A percentile compares a stretch with the other conserved stretches of the same genome.
These are phyloP conservation scores for Aspergillus fructus DNA, from an alignment of 2,329 filamentous ascomycete genomes.

Conservation along the genomic window DNA sequence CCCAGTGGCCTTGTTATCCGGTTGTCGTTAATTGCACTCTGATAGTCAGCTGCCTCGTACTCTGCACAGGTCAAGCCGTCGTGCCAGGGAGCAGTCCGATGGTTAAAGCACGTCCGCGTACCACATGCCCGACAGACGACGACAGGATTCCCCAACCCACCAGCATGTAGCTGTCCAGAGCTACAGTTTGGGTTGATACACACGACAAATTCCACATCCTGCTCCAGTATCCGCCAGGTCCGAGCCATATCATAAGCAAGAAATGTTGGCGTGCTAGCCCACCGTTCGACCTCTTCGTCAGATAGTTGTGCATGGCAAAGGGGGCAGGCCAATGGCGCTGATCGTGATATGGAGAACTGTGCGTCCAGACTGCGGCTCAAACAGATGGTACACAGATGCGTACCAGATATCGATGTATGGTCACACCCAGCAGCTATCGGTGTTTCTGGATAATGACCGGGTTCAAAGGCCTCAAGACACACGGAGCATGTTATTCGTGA, in stretches of 20 bases:
- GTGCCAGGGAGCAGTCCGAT: constrained; percentile 17
- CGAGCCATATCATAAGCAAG: constrained; percentile 14
- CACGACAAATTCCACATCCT: constrained; percentile 17
- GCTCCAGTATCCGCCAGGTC: constrained; percentile 16
- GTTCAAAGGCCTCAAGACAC: constrained; percentile 12
- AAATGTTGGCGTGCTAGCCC: constrained; percentile 18
- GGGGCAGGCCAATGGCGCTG: constrained; percentile 12
- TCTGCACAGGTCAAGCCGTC: constrained; percentile 19
- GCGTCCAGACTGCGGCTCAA: constrained; percentile 17
- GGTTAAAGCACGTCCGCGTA: constrained; percentile 18
- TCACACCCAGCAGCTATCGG: constrained; percentile 17
- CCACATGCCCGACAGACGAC: constrained; percentile 19
- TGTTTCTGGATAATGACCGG: constrained; percentile 11
- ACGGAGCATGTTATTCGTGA: constrained; percentile 9
- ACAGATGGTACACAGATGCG: constrained; percentile 16
- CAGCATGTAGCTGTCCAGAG: constrained; percentile 19
- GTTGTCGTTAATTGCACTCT: background rate
- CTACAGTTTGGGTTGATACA: constrained; percentile 17
- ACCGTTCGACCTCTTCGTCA: constrained; percentile 15
- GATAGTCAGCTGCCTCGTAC: constrained; percentile 9
- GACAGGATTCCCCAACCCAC: constrained; percentile 17
- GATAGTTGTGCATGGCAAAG: constrained; percentile 17
- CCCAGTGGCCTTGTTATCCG: background rate
- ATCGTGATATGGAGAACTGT: constrained; percentile 12
- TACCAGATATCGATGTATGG: constrained; percentile 11